Percentiles rank a stretch among this genome's conserved stretches.
Evolutionary conservation across 257 asterid genomes (phyloP).

Genomic region (Verbena officinalis): DNA sequence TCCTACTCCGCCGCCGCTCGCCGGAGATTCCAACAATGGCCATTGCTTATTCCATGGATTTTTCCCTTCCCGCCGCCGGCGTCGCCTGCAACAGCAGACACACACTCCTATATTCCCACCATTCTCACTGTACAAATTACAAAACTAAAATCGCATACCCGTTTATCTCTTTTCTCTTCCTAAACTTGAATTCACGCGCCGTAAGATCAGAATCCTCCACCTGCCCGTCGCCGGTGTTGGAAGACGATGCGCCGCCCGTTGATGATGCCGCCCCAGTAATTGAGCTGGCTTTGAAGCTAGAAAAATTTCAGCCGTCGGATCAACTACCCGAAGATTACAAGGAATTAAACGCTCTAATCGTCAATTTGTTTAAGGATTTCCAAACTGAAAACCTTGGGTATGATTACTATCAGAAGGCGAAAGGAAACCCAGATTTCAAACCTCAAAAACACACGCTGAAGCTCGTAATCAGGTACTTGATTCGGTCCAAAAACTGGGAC

Average conservation of each 20-base stretch:
- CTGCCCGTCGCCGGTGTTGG: slow-evolving; percentile 62
- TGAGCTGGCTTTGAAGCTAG: slow-evolving; percentile 45
- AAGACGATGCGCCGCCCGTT: slow-evolving; percentile 24
- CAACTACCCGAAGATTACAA: slow-evolving; percentile 39
- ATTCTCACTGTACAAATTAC: slow-evolving; percentile 24
- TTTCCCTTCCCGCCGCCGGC: slow-evolving; percentile 50
- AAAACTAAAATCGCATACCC: slow-evolving; percentile 32
- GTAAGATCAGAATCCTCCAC: slow-evolving; percentile 50
- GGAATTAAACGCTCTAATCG: slow-evolving; percentile 58
- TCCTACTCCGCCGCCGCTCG: background rate
- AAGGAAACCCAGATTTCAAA: slow-evolving; percentile 41
- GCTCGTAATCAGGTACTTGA: slow-evolving; percentile 71
- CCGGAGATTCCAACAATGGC: slow-evolving; percentile 47
- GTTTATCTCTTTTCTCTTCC: slow-evolving; percentile 45
- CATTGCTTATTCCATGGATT: slow-evolving; percentile 58
- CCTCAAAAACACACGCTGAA: slow-evolving; percentile 61
- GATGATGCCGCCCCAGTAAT: slow-evolving; percentile 39
- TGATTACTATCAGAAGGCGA: slow-evolving; percentile 64
- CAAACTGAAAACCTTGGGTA: slow-evolving; percentile 59
- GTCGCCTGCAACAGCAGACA: slow-evolving; percentile 37
- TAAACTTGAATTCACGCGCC: slow-evolving; percentile 42
- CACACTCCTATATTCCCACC: slow-evolving; percentile 17
- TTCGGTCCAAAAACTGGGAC: slow-evolving; percentile 58
- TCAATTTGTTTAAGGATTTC: slow-evolving; percentile 62
- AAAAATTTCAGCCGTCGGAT: slow-evolving; percentile 34